Evolutionary conservation across 2,329 filamentous ascomycete genomes (phyloP), one percentile per base, ranked within the genome.

Genomic region (Anisogramma anomala): DNA sequence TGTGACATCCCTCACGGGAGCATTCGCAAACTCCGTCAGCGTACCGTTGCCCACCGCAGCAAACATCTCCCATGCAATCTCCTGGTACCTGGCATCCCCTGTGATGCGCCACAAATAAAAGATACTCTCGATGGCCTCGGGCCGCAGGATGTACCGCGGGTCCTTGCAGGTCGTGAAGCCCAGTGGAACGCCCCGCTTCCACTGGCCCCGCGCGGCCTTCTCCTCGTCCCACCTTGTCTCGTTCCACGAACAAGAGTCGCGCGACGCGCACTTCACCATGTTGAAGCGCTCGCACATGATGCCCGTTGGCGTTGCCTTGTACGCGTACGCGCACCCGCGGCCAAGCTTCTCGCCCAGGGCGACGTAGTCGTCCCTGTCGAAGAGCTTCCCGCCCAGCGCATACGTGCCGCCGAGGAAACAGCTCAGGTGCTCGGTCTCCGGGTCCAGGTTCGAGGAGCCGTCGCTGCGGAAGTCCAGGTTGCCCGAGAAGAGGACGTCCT

Each of bases 391-490:
- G 1, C 73, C 78, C 26, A 87, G 68, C 1, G 67, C 81, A 33
- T 83, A 78, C 65, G 82, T 78, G 8, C 80, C 82, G 6, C 82
- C 82, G 3, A 73, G 65, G 53, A 84, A 87, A 58, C 82, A 87
- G 3, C 72, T 70, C 2, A 84, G 63, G 54, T 86, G 82, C 43
- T 79, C 54, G 26, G 45, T 52, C 41, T 60, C 51, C 6, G 54
- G 48, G n/a, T 58, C 56, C 3, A 61, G 49, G n/a, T 32, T 59
- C 11, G 59, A 52, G 11, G 65, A 34, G 5, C 51, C 48, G 15
- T 49, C 31, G n/a, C 40, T 40, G 4, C 33, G 36, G 2, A 48
- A 50, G 42, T 53, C 53, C 10, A 54, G 48, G 18, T 50, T 65
- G 1, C 77, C 76, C 2, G 77, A 68, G 17, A 82, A 61, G 4